Percentiles rank a stretch among this genome's conserved stretches.
Conservation (phyloP, 2,329 filamentous ascomycete genomes). For the Sporothrix pseudoabietina region DNA sequence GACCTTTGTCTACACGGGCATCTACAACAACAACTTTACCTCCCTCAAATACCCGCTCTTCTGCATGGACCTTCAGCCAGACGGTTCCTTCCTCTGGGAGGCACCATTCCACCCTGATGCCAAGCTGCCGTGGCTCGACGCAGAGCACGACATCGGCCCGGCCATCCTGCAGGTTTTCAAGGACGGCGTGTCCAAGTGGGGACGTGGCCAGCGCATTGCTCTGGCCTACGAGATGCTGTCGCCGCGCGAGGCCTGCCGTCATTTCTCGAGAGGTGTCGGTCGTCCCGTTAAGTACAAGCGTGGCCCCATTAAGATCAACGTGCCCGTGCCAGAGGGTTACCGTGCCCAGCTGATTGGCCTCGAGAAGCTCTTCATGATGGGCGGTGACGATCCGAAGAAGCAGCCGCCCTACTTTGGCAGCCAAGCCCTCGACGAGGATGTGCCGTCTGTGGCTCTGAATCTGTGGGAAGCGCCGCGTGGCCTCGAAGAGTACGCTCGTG, state of each 20-base stretch:
- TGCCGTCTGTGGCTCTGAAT: constrained; percentile 73
- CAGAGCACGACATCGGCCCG: constrained; percentile 92
- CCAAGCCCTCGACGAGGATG: constrained; percentile 58
- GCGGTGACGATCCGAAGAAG: constrained; percentile 54
- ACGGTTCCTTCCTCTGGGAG: constrained; percentile 89
- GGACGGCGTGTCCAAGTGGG: constrained; percentile 85
- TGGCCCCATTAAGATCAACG: constrained; percentile 78
- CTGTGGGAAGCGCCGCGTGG: constrained; percentile 91
- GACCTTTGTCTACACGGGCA: constrained; percentile 94
- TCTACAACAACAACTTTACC: constrained; percentile 99
- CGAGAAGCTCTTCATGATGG: constrained; percentile 60
- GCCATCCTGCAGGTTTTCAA: constrained; percentile 94
- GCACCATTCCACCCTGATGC: constrained; percentile 90
- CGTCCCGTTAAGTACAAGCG: constrained; percentile 77
- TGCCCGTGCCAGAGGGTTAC: constrained; percentile 85
- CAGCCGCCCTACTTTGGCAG: constrained; percentile 68
- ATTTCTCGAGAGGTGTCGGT: constrained; percentile 76
- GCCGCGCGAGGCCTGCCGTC: constrained; percentile 76
- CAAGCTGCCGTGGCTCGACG: constrained; percentile 91
- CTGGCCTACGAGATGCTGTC: constrained; percentile 89
- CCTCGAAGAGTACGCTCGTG: constrained; percentile 90
- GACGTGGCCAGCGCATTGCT: constrained; percentile 70
- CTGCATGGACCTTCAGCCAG: constrained; percentile 84
- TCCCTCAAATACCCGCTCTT: constrained; percentile 90
- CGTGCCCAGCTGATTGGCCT: constrained; percentile 77